Conservation (phyloP, 352 stramenopile species). For the Blastocystis sp. region DNA sequence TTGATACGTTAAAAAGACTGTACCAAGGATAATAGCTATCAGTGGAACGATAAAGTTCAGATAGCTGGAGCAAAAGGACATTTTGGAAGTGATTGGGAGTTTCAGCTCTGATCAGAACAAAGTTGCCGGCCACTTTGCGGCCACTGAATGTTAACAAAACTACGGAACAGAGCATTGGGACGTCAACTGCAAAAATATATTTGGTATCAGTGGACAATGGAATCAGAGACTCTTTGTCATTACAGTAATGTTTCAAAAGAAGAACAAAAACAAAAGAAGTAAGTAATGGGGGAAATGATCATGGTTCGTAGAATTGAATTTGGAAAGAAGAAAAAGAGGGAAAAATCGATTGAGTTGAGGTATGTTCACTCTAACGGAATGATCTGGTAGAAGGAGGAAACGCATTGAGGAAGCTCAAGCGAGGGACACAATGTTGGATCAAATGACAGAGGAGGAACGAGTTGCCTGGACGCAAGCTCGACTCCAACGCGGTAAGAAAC, state of each 20-base stretch:
- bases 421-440: not conserved
- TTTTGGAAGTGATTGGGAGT: not conserved
- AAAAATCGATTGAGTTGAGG: constrained; percentile 41
- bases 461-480: not conserved
- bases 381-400: not conserved
- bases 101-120: not conserved
- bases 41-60: constrained; percentile 8
- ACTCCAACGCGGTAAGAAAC: not conserved
- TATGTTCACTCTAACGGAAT: not conserved
- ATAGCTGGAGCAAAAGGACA: not conserved
- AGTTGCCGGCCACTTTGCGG: not conserved
- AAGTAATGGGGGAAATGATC: too few species aligned
- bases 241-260: not conserved
- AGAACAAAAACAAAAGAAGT: constrained; percentile 17
- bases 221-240: not conserved
- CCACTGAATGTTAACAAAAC: not conserved
- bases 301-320: constrained; percentile 37
- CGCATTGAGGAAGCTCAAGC: not conserved
- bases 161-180: not conserved
- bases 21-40: not conserved
- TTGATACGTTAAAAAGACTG: not conserved
- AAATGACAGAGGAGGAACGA: constrained; percentile 29
- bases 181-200: too few species aligned
- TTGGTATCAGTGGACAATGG: not conserved
- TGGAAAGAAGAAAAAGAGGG: constrained; percentile 47